A percentile compares a stretch with the other conserved stretches of the same genome.
Evolutionary conservation across 257 asterid species (phyloP).

Genomic region (Forsythia viridissima): DNA sequence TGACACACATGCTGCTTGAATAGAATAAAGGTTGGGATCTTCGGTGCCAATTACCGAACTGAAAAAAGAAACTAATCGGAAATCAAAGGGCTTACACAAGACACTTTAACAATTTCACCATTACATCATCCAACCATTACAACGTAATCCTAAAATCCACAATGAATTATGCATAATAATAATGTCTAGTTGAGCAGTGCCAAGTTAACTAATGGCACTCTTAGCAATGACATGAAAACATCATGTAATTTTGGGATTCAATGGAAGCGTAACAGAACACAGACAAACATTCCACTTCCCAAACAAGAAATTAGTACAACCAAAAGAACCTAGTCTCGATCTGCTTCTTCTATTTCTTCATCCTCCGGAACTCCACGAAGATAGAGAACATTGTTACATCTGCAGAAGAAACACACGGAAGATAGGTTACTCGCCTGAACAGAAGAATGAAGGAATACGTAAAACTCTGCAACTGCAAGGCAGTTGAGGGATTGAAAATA

Average conservation of each 20-base stretch:
- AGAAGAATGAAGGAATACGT: neutral
- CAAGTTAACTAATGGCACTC: neutral
- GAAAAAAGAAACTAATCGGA: neutral
- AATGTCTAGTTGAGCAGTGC: neutral
- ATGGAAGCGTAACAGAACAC: neutral
- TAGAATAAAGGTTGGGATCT: no score
- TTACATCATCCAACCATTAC: neutral
- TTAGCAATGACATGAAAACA: neutral
- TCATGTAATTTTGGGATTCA: neutral
- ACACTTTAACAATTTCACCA: neutral
- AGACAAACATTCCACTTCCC: neutral
- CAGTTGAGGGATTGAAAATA: neutral
- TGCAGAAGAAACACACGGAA: slow-evolving; percentile 28
- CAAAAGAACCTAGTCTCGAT: slow-evolving; percentile 37
- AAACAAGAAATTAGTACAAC: neutral
- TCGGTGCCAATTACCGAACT: no score
- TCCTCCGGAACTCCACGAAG: slow-evolving; percentile 92
- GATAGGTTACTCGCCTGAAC: neutral
- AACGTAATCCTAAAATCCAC: neutral
- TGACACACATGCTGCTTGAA: no score
- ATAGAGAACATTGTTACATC: slow-evolving; percentile 88
- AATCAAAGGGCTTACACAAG: neutral
- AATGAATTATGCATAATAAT: neutral
- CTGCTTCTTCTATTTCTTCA: slow-evolving; percentile 82
- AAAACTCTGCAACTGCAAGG: neutral